Evolutionary conservation across 2,329 filamentous ascomycete species (phyloP), one percentile per base, ranked within the genome.

Genomic region (Phoma sp.): DNA sequence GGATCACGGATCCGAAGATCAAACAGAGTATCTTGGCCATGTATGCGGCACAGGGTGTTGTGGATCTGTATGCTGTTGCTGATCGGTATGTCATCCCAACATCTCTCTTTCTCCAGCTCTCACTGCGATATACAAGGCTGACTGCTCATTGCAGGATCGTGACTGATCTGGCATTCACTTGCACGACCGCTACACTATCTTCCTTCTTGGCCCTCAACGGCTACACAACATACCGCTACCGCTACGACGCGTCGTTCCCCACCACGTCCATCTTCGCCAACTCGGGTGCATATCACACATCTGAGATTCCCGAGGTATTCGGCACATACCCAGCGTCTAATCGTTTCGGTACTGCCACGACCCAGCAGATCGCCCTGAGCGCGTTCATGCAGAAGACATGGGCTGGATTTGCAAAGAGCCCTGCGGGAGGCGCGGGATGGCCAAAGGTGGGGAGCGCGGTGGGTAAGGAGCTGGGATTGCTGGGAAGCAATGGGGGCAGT

Each of bases 391-490:
- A 60, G 19, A 52, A 39, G 13, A 63, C 59, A 0, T 70, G 67
- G 67, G 65, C 65, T 4, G 52, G 39, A 0, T 70, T 69, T 51
- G 63, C 65, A 6, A 65, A 60, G 40, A 43, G 64, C 41, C 63
- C 65, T 0, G 17, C 15, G 17, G 40, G 33, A 10, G 57, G 60
- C 15, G 57, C 56, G 4, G 57, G 60, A 10, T 62, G 60, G 57
- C 41, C 47, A 2, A 57, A 37, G 15, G 53, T 60, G 9, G 46
- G 50, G 2, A 55, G 46, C 31, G 40, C 31, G 9, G 15, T 46
- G 8, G 45, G 40, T 1, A 55, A 47, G 8, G 53, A 60, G n/a
- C 12, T 62, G 47, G 57, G 59, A 2, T 17, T 62, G n/a, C 7
- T 62, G 15, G 56, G 57, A 1, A 54, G 41, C 15, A 43, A 52